A percentile compares a stretch with the other conserved stretches of the same genome.
phyloP scores from a whole-genome alignment of 1,284 basidiomycete species.

The Puccinia coronata region DNA sequence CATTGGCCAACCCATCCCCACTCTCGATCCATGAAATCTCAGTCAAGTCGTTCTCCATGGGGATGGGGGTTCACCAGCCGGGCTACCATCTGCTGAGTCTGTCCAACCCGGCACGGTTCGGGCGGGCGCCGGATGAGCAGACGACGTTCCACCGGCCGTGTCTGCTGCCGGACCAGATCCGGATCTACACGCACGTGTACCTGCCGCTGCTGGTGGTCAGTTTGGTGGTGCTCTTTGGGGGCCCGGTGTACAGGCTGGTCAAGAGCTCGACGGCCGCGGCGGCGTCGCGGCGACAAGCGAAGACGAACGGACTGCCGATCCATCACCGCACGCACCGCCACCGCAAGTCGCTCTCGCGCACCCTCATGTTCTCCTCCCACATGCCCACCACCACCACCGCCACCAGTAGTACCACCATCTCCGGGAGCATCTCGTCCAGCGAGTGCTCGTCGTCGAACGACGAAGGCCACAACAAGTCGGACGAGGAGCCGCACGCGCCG shows the following conservation, averaged over 20 bases:
- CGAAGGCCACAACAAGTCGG: conserved; percentile 22
- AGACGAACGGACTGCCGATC: conserved; percentile 48
- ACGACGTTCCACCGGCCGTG: conserved; percentile 66
- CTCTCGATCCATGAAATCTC: conserved; percentile 69
- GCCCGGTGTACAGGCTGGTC: background rate
- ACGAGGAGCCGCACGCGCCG: conserved; percentile 20
- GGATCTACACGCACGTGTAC: conserved; percentile 68
- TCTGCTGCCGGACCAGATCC: conserved; percentile 69
- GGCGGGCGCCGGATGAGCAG: conserved; percentile 57
- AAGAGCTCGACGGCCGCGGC: background rate
- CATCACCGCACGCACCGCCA: conserved; percentile 29
- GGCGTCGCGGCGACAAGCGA: conserved; percentile 22
- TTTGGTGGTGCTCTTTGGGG: conserved; percentile 57
- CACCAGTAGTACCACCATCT: too few relatives aligned
- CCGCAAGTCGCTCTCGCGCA: conserved; percentile 41
- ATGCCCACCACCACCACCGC: too few relatives aligned
- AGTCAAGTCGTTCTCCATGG: conserved; percentile 79
- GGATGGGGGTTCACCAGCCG: conserved; percentile 71
- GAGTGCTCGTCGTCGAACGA: conserved; percentile 15
- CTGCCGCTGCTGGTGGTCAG: conserved; percentile 64
- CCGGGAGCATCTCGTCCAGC: conserved; percentile 1
- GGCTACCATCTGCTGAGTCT: conserved; percentile 84
- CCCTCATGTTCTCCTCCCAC: conserved; percentile 39
- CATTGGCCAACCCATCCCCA: conserved; percentile 41
- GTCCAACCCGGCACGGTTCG: conserved; percentile 60